Evolutionary conservation across 2,329 filamentous ascomycete species (phyloP).

Genomic region (Colletotrichum paranaense): DNA sequence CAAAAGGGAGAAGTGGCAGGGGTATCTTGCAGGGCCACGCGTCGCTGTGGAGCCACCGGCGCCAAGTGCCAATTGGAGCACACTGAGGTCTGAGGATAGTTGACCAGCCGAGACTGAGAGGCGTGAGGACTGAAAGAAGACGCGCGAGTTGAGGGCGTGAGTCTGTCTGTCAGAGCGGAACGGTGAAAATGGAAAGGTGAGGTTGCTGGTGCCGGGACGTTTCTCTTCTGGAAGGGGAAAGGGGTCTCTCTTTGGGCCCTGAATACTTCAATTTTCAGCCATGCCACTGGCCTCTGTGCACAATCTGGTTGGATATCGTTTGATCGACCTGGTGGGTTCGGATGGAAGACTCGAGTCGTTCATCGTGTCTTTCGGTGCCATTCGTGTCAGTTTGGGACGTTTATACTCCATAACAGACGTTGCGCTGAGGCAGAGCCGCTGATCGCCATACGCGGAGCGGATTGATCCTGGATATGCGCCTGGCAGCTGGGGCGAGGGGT

Average conservation of each 20-base stretch:
- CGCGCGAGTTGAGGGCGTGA: not conserved
- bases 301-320: not conserved
- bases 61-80: slow-evolving; percentile 9
- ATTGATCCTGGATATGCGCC: not conserved
- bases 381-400: not conserved
- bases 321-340: slow-evolving; percentile 4
- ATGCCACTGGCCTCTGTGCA: not conserved
- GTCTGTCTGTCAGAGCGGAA: not conserved
- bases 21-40: slow-evolving; percentile 21
- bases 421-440: slow-evolving; percentile 2
- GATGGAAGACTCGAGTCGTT: slow-evolving; percentile 5
- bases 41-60: slow-evolving; percentile 18
- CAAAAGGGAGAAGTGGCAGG: slow-evolving; percentile 12
- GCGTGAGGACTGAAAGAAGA: not conserved
- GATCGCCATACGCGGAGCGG: slow-evolving; percentile 10
- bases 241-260: not conserved
- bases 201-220: not conserved
- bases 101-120: not conserved
- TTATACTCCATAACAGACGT: not conserved
- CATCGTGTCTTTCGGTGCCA: slow-evolving; percentile 16
- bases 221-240: not conserved
- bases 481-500: not conserved
- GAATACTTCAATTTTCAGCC: not conserved
- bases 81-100: not conserved
- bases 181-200: not conserved